These are phyloP conservation scores for Cystobasidium slooffiae DNA, from an alignment of 1,284 basidiomycete species.

Conservation along the genomic window DNA sequence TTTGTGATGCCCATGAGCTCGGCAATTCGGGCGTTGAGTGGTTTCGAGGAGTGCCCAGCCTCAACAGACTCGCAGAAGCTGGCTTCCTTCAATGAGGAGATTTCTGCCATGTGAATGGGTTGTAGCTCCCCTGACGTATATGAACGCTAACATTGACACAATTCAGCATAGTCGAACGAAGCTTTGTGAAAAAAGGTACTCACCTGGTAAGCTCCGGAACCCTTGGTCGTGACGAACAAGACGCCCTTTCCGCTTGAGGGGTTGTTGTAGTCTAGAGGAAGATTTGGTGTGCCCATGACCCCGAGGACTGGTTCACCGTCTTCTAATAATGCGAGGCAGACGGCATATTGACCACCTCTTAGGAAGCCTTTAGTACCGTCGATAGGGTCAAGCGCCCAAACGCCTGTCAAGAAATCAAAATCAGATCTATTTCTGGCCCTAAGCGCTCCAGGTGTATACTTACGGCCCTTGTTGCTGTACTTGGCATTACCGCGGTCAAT, in stretches of 20 bases:
- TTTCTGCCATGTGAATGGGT: conserved; percentile 52
- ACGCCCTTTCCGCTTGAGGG: conserved; percentile 71
- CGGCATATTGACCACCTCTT: conserved; percentile 94
- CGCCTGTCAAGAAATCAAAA: conserved; percentile 61
- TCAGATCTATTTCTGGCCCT: background rate
- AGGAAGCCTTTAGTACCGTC: conserved; percentile 95
- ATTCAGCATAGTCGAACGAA: background rate
- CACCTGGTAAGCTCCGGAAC: conserved; percentile 79
- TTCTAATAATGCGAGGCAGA: conserved; percentile 88
- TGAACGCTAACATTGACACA: conserved; percentile 46
- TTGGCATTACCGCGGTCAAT: conserved; percentile 83
- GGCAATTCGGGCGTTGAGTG: conserved; percentile 73
- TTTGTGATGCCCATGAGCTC: conserved; percentile 70
- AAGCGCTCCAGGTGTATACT: conserved; percentile 56
- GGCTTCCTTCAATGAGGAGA: conserved; percentile 61
- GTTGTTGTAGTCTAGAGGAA: conserved; percentile 66
- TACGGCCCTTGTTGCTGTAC: conserved; percentile 79
- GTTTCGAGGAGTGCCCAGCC: conserved; percentile 85
- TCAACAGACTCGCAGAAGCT: conserved; percentile 92
- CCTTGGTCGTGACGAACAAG: conserved; percentile 80
- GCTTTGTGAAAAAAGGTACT: background rate
- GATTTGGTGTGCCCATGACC: conserved; percentile 93
- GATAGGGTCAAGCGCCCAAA: conserved; percentile 91
- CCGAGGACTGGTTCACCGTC: conserved; percentile 83
- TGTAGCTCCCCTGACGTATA: conserved; percentile 45